Percentiles rank a stretch among this genome's conserved stretches.
phyloP scores from a whole-genome alignment of 441 rosid genomes.

The Flueggea neowawraea region DNA sequence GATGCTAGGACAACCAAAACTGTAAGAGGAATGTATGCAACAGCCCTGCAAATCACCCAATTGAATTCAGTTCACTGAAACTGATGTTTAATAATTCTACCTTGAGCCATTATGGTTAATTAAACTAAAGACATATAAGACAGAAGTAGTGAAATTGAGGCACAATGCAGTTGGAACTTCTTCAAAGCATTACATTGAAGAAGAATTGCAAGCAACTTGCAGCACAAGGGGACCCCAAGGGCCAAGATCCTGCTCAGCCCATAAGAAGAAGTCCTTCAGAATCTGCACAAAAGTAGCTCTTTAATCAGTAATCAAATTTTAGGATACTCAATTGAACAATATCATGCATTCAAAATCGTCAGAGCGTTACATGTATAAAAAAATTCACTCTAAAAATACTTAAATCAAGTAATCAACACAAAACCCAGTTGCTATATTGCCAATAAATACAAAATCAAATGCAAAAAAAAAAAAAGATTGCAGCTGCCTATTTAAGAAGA shows the following conservation, averaged over 20 bases:
- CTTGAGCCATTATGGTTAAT: no score
- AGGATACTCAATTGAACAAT: no score
- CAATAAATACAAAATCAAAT: neutral
- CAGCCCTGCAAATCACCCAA: constrained; percentile 54
- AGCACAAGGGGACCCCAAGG: constrained; percentile 95
- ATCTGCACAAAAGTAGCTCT: constrained; percentile 44
- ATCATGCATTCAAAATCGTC: no score
- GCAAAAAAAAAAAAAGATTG: neutral
- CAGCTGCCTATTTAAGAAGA: neutral
- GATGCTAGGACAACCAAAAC: constrained; percentile 98
- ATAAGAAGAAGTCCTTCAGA: constrained; percentile 83
- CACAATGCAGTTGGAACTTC: no score
- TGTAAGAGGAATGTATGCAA: constrained; percentile 94
- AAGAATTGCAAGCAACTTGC: constrained; percentile 46
- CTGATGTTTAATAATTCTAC: neutral
- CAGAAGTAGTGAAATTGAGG: no score
- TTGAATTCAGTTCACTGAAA: constrained; percentile 1
- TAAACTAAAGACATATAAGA: no score
- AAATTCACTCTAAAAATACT: neutral
- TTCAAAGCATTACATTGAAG: no score
- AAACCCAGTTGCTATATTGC: neutral
- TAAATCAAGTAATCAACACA: neutral
- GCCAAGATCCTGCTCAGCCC: constrained; percentile 97
- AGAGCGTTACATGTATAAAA: neutral
- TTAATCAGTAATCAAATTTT: constrained; percentile 1